phyloP scores from a whole-genome alignment of 176 grass and related monocot genomes.

The Phoenix roebelenii region DNA sequence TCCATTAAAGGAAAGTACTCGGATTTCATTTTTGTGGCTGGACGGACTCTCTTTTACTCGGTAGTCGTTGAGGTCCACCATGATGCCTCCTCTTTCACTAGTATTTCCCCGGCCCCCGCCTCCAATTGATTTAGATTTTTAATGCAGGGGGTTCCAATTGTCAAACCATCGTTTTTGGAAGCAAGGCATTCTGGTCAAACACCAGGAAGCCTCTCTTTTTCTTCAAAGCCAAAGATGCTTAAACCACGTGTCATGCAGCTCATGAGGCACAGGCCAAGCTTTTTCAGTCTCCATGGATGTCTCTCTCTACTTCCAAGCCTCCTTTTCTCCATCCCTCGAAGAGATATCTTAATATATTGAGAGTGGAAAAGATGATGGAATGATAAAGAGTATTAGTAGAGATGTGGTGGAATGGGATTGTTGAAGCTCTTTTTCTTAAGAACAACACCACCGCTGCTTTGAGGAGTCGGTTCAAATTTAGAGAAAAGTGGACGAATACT shows the following conservation, averaged over 20 bases:
- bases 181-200: too few species aligned
- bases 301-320: neutral
- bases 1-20: too few species aligned
- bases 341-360: constrained; percentile 9
- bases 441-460: neutral
- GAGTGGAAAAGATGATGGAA: neutral
- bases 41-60: too few species aligned
- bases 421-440: too few species aligned
- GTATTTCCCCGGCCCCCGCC: too few species aligned
- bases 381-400: neutral
- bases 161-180: too few species aligned
- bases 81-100: too few species aligned
- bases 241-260: neutral
- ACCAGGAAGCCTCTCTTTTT: neutral
- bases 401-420: neutral
- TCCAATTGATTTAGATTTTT: too few species aligned
- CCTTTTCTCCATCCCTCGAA: constrained; percentile 1
- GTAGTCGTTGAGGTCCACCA: too few species aligned
- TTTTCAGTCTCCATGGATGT: neutral
- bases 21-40: too few species aligned
- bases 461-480: neutral
- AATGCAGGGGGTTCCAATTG: too few species aligned
- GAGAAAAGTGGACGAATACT: neutral
- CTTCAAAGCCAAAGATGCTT: neutral
- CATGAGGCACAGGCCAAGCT: neutral